phyloP scores from a whole-genome alignment of 225 moss, liverwort and hornwort genomes.

The Physcomitrium patens region DNA sequence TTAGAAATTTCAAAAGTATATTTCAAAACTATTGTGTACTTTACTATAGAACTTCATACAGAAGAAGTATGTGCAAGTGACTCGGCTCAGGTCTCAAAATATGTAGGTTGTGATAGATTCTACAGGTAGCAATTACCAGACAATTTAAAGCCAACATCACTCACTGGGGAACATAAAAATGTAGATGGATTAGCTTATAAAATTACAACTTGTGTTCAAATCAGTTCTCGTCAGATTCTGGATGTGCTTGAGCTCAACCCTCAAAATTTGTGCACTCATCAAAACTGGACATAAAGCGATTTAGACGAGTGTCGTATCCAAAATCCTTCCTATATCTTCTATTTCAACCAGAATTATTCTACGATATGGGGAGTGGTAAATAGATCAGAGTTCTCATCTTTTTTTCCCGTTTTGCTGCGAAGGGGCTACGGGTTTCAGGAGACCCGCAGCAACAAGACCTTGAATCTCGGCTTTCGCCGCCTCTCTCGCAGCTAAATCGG shows the following conservation, averaged over 20 bases:
- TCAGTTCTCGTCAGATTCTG: slow-evolving; percentile 20
- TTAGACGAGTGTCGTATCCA: slow-evolving; percentile 19
- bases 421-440: slow-evolving; percentile 40
- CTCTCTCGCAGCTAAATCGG: slow-evolving; percentile 58
- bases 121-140: too few relatives aligned
- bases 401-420: slow-evolving; percentile 36
- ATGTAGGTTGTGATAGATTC: too few relatives aligned
- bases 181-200: slow-evolving; percentile 16
- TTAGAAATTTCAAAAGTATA: too few relatives aligned
- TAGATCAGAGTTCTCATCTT: slow-evolving; percentile 35
- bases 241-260: slow-evolving; percentile 35
- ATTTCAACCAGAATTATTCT: not conserved
- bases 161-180: slow-evolving; percentile 12
- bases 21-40: too few relatives aligned
- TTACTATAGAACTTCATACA: too few relatives aligned
- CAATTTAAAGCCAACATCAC: too few relatives aligned
- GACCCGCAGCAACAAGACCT: slow-evolving; percentile 55
- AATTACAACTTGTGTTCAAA: slow-evolving; percentile 34
- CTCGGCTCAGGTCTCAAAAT: too few relatives aligned
- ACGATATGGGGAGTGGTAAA: not conserved
- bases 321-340: slow-evolving; percentile 23
- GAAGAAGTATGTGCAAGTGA: too few relatives aligned
- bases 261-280: slow-evolving; percentile 58
- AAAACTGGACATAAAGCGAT: slow-evolving; percentile 37
- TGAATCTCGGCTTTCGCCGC: slow-evolving; percentile 67